Conservation (phyloP, 1,284 basidiomycete genomes). For the Amylostereum areolatum region DNA sequence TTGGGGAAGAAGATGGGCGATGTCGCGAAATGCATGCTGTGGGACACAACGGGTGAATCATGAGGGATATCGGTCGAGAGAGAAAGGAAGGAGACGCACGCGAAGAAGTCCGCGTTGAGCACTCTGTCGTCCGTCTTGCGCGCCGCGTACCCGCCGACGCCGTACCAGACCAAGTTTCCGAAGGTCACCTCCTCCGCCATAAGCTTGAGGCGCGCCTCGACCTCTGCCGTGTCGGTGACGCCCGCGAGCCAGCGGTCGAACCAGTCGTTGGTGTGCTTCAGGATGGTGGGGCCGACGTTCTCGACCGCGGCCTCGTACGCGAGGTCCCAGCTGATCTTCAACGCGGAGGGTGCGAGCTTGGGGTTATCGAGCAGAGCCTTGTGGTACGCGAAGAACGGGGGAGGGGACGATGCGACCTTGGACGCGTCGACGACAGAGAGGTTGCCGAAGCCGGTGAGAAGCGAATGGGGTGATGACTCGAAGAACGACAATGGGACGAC, state of each 20-base stretch:
- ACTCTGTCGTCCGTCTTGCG: conserved; percentile 8
- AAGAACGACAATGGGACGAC: conserved; percentile 22
- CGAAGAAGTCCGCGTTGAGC: conserved; percentile 38
- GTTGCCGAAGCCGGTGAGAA: too few species aligned
- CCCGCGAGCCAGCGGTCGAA: background rate
- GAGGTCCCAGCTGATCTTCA: background rate
- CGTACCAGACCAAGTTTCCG: background rate
- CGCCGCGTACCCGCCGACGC: background rate
- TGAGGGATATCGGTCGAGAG: background rate
- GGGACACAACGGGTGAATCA: background rate
- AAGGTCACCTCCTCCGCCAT: background rate
- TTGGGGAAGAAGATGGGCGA: conserved; percentile 38
- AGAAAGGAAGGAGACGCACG: conserved; percentile 8
- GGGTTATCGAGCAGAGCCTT: too few species aligned
- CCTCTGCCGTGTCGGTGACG: background rate
- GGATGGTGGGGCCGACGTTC: background rate
- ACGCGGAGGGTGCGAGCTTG: too few species aligned
- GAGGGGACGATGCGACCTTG: too few species aligned
- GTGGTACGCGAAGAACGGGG: too few species aligned
- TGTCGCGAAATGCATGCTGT: conserved; percentile 40
- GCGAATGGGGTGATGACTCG: too few species aligned
- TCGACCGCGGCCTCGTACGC: background rate
- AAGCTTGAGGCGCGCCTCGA: background rate
- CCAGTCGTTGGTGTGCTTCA: background rate
- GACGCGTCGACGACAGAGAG: too few species aligned